A percentile compares a stretch with the other conserved stretches of the same genome.
These are phyloP conservation scores for Copromyces sp. DNA, from an alignment of 495 filamentous ascomycete genomes.

Conservation along the genomic window DNA sequence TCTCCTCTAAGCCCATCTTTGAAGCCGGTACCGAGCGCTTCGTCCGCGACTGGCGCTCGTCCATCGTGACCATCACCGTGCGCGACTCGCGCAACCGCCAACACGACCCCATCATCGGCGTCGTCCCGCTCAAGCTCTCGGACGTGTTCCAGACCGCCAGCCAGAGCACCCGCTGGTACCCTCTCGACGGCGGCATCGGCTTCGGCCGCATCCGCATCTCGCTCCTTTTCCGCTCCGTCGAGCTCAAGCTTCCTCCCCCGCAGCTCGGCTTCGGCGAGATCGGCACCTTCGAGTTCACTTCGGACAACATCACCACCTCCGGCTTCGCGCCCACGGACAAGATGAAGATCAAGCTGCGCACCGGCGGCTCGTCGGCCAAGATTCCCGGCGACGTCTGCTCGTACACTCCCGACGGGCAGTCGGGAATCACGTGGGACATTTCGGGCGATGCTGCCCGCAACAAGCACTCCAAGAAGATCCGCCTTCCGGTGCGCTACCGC, in stretches of 20 bases:
- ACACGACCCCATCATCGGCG: conserved; percentile 89
- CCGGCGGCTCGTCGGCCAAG: conserved; percentile 71
- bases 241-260: conserved; percentile 67
- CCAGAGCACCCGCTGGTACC: conserved; percentile 57
- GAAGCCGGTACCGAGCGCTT: conserved; percentile 93
- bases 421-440: conserved; percentile 59
- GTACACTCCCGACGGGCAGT: conserved; percentile 41
- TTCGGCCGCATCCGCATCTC: conserved; percentile 89
- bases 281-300: conserved; percentile 80
- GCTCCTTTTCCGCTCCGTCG: conserved; percentile 74
- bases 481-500: conserved; percentile 77
- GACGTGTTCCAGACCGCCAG: conserved; percentile 78
- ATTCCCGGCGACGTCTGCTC: conserved; percentile 50
- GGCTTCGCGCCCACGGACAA: conserved; percentile 51
- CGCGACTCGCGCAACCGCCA: conserved; percentile 80
- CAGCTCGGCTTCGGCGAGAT: conserved; percentile 83
- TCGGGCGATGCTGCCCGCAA: conserved; percentile 34
- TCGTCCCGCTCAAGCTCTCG: conserved; percentile 77
- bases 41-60: conserved; percentile 85
- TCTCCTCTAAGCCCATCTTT: conserved; percentile 90
- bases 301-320: conserved; percentile 49
- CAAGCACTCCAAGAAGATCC: conserved; percentile 41
- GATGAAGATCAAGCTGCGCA: conserved; percentile 71
- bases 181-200: conserved; percentile 53
- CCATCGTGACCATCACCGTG: conserved; percentile 76